These are phyloP conservation scores for Lasiosphaeria ovina DNA, from an alignment of 495 filamentous ascomycete genomes.

Conservation along the genomic window DNA sequence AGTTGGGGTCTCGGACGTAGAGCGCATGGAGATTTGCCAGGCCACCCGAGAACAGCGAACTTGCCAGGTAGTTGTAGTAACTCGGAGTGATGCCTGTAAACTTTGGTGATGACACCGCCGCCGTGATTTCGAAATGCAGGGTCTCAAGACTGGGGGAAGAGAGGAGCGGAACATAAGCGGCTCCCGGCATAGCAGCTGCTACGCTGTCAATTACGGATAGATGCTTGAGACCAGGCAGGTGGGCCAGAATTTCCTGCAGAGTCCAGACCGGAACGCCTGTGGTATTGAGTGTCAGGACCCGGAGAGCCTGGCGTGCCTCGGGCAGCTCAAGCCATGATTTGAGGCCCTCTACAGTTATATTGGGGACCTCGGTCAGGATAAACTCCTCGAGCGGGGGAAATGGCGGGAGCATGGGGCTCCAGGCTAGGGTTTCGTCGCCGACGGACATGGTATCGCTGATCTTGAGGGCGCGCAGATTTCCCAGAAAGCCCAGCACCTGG, in stretches of 20 bases:
- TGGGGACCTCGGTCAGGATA: slow-evolving; percentile 62
- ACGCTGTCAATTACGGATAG: slow-evolving; percentile 69
- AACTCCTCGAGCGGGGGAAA: slow-evolving; percentile 72
- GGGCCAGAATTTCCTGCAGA: slow-evolving; percentile 62
- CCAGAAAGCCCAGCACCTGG: slow-evolving; percentile 66
- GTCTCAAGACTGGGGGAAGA: slow-evolving; percentile 62
- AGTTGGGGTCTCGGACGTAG: slow-evolving; percentile 80
- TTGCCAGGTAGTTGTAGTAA: slow-evolving; percentile 86
- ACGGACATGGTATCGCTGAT: slow-evolving; percentile 64
- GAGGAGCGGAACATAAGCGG: slow-evolving; percentile 58
- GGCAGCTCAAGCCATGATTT: slow-evolving; percentile 54
- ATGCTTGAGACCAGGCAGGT: slow-evolving; percentile 58
- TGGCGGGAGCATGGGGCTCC: slow-evolving; percentile 57
- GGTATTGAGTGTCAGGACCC: slow-evolving; percentile 59
- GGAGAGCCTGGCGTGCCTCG: slow-evolving; percentile 51
- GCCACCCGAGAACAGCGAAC: slow-evolving; percentile 69
- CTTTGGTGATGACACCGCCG: slow-evolving; percentile 51
- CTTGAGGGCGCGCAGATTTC: slow-evolving; percentile 66
- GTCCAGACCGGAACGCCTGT: slow-evolving; percentile 64
- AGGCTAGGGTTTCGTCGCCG: slow-evolving; percentile 70
- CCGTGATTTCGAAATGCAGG: slow-evolving; percentile 80
- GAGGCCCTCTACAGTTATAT: slow-evolving; percentile 69
- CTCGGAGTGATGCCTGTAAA: slow-evolving; percentile 60
- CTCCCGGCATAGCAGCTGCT: slow-evolving; percentile 59
- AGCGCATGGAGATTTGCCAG: slow-evolving; percentile 70